These are phyloP conservation scores for Rhizopus arrhizus DNA, from an alignment of 371 early-diverging fungal genomes.

Conservation along the genomic window DNA sequence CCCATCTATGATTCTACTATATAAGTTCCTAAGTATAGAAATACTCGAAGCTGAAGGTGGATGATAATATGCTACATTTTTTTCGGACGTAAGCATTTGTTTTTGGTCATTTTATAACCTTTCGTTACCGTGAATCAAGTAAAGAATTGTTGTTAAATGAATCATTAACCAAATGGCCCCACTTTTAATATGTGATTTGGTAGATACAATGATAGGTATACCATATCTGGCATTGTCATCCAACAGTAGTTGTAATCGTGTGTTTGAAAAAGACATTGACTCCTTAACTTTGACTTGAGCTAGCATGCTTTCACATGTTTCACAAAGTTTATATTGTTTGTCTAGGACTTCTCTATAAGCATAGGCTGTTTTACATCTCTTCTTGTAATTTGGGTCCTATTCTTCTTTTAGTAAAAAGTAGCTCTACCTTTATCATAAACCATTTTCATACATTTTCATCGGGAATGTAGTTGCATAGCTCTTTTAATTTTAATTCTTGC, in stretches of 20 bases:
- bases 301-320: background rate
- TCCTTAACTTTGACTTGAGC: background rate
- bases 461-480: background rate
- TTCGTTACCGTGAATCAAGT: background rate
- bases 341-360: background rate
- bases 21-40: too few species aligned
- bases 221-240: background rate
- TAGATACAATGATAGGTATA: background rate
- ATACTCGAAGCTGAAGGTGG: background rate
- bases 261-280: background rate
- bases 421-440: background rate
- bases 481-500: background rate
- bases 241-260: background rate
- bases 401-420: background rate
- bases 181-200: background rate
- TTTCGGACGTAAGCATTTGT: background rate
- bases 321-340: background rate
- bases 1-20: too few species aligned
- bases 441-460: background rate
- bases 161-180: background rate
- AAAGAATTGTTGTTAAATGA: background rate
- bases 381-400: slow-evolving; percentile 1
- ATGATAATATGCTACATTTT: background rate
- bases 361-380: background rate
- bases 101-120: background rate